Percentiles rank a stretch among this genome's conserved stretches.
These are phyloP conservation scores for Rheum nobile DNA, from an alignment of 148 eudicot genomes.

Conservation along the genomic window DNA sequence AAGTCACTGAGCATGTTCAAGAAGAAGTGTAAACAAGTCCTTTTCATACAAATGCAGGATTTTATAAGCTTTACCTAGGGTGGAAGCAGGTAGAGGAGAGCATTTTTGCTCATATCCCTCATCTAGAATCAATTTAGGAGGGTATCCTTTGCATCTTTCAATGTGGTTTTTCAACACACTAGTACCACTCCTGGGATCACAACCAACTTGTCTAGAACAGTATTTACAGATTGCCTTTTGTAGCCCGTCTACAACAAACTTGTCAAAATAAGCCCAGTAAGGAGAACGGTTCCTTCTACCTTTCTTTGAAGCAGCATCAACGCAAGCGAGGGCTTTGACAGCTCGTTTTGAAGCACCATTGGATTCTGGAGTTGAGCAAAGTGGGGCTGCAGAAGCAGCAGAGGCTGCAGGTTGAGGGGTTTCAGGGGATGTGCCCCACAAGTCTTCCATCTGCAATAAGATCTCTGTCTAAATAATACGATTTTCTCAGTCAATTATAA, in stretches of 20 bases:
- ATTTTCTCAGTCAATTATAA: background rate
- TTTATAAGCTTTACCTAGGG: background rate
- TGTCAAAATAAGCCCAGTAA: slow-evolving; percentile 6
- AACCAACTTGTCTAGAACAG: slow-evolving; percentile 24
- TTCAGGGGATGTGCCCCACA: slow-evolving; percentile 26
- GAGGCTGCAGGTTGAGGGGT: slow-evolving; percentile 15
- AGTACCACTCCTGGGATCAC: slow-evolving; percentile 13
- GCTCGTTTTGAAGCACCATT: background rate
- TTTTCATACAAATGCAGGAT: background rate
- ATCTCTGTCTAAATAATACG: background rate
- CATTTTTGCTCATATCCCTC: background rate
- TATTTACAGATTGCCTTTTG: background rate
- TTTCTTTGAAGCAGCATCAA: background rate
- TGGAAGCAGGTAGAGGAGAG: background rate
- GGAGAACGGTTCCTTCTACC: slow-evolving; percentile 6
- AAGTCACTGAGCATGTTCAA: background rate
- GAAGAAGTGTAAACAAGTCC: background rate
- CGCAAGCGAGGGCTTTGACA: background rate
- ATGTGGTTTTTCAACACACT: slow-evolving; percentile 7
- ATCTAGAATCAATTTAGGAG: background rate
- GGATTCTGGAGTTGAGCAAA: background rate
- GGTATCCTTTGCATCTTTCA: background rate
- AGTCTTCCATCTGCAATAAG: background rate
- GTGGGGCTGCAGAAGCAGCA: slow-evolving; percentile 13
- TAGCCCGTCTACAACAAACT: background rate